Conservation (phyloP, 176 grass and related monocot species). For the Musa itinerans region DNA sequence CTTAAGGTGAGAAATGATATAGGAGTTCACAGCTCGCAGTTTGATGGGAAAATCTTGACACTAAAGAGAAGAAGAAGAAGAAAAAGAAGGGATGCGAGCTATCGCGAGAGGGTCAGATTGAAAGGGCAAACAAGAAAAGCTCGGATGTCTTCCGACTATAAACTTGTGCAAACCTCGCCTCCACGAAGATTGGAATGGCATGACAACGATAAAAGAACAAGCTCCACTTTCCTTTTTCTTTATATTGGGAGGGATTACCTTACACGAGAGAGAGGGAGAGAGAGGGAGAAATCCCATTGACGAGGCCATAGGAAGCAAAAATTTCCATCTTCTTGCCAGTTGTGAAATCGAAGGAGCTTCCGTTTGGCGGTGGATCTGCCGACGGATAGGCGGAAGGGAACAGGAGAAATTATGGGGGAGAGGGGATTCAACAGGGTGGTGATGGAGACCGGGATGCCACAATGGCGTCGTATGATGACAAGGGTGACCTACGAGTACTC, state of each 20-base stretch:
- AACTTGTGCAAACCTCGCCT: too few species aligned
- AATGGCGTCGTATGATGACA: too few species aligned
- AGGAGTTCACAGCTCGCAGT: neutral
- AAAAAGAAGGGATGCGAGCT: too few species aligned
- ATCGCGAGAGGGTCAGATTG: too few species aligned
- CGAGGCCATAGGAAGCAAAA: neutral
- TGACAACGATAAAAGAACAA: neutral
- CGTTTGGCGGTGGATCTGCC: slow-evolving; percentile 7
- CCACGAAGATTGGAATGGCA: neutral
- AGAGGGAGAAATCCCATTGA: neutral
- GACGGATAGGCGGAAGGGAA: neutral
- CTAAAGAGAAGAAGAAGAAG: too few species aligned
- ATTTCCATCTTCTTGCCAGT: neutral
- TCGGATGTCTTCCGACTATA: too few species aligned
- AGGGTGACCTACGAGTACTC: too few species aligned
- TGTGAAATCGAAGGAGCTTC: neutral
- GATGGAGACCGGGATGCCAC: too few species aligned
- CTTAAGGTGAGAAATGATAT: neutral
- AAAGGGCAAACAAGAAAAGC: too few species aligned
- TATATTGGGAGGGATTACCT: neutral
- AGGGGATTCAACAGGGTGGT: too few species aligned
- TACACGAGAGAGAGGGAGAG: neutral
- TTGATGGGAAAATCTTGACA: neutral
- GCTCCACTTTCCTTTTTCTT: neutral
- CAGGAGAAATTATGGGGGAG: neutral